These are phyloP conservation scores for Picea glauca DNA, from an alignment of 75 land plant genomes.

Conservation along the genomic window DNA sequence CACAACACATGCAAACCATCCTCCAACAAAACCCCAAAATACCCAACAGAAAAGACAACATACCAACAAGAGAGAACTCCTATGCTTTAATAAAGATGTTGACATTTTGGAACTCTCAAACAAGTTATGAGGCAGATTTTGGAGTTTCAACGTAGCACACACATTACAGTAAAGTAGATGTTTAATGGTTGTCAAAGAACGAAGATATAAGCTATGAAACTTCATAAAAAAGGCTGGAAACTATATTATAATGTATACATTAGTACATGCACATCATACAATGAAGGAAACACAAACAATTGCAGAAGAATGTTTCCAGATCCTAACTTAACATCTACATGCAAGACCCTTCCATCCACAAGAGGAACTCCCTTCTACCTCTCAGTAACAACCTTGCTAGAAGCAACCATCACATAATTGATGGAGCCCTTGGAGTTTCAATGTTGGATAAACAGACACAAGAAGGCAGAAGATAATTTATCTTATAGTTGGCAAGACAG, in stretches of 20 bases:
- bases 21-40: not conserved
- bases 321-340: not conserved
- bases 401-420: not conserved
- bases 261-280: not conserved
- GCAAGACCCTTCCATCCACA: not conserved
- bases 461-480: too few species aligned
- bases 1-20: not conserved
- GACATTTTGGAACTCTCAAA: too few species aligned
- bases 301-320: not conserved
- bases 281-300: not conserved
- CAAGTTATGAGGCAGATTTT: not conserved
- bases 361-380: not conserved
- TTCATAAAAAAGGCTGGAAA: not conserved
- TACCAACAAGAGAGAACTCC: not conserved
- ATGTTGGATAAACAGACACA: not conserved
- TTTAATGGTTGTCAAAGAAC: not conserved
- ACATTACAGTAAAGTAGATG: not conserved
- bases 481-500: too few species aligned
- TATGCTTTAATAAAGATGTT: not conserved
- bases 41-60: not conserved
- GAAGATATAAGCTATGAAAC: not conserved
- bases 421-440: not conserved
- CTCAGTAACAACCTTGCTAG: not conserved
- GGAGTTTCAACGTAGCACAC: not conserved
- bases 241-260: not conserved